phyloP scores from a whole-genome alignment of 257 asterid species.

The Verbena officinalis region DNA sequence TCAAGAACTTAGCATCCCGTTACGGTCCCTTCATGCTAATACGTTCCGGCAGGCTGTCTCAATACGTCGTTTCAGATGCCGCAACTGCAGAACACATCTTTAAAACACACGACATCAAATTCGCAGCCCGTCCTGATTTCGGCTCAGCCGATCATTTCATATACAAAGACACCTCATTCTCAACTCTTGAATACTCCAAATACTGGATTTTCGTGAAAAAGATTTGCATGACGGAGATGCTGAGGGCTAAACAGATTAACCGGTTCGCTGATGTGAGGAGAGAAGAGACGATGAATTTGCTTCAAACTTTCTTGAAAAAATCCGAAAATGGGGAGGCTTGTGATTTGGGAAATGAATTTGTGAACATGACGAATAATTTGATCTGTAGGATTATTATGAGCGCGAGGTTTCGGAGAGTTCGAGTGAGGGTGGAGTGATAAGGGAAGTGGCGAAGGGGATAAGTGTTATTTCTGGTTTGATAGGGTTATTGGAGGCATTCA shows the following conservation, averaged over 20 bases:
- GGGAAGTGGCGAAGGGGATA: slow-evolving; percentile 1
- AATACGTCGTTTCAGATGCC: slow-evolving; percentile 9
- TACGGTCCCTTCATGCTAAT: slow-evolving; percentile 36
- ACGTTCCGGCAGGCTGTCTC: slow-evolving; percentile 19
- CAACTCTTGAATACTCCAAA: neutral
- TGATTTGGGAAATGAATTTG: slow-evolving; percentile 28
- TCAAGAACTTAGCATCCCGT: neutral
- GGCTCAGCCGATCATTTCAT: no score
- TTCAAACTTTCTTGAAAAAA: slow-evolving; percentile 12
- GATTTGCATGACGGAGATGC: slow-evolving; percentile 33
- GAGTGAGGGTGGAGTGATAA: neutral
- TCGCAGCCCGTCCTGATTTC: no score
- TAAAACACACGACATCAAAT: no score
- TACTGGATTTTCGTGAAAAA: slow-evolving; percentile 41
- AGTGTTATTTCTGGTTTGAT: neutral
- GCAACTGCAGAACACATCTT: no score
- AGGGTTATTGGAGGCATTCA: slow-evolving; percentile 1
- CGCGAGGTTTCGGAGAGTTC: neutral
- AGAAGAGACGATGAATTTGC: slow-evolving; percentile 31
- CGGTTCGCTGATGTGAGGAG: slow-evolving; percentile 24
- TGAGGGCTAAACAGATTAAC: slow-evolving; percentile 14
- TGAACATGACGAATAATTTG: slow-evolving; percentile 32
- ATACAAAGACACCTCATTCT: no score
- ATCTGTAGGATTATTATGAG: slow-evolving; percentile 3
- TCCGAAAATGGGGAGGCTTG: slow-evolving; percentile 27